phyloP scores from a whole-genome alignment of 2,329 filamentous ascomycete species.

The Podosphaera aphanis region DNA sequence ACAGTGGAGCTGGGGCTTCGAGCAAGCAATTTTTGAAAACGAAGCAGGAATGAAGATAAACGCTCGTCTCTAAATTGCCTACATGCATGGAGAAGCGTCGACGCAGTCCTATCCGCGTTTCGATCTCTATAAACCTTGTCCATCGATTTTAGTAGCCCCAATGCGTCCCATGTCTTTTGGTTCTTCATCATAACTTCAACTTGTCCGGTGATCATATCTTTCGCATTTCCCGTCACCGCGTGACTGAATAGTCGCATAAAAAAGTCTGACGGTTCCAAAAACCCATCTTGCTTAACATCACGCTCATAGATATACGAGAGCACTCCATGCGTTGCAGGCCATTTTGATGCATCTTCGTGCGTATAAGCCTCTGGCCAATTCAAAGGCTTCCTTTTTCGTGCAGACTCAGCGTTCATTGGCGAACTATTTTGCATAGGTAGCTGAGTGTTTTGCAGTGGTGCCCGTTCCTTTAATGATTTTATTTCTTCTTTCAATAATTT shows the following conservation, averaged over 20 bases:
- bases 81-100: background rate
- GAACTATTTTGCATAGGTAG: background rate
- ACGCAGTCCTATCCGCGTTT: background rate
- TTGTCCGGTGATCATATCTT: background rate
- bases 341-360: slow-evolving; percentile 1
- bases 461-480: background rate
- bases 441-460: background rate
- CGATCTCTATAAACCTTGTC: background rate
- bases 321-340: background rate
- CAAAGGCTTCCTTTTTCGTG: background rate
- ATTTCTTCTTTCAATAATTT: background rate
- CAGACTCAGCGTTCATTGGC: background rate
- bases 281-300: background rate
- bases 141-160: background rate
- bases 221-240: background rate
- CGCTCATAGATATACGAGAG: background rate
- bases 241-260: background rate
- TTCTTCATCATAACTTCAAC: slow-evolving; percentile 1
- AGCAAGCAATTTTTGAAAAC: background rate
- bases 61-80: background rate
- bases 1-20: background rate
- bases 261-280: background rate
- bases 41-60: background rate
- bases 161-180: background rate
- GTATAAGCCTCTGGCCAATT: background rate